These are phyloP conservation scores for Cytospora piceicola DNA, from an alignment of 2,329 filamentous ascomycete species.

Conservation along the genomic window DNA sequence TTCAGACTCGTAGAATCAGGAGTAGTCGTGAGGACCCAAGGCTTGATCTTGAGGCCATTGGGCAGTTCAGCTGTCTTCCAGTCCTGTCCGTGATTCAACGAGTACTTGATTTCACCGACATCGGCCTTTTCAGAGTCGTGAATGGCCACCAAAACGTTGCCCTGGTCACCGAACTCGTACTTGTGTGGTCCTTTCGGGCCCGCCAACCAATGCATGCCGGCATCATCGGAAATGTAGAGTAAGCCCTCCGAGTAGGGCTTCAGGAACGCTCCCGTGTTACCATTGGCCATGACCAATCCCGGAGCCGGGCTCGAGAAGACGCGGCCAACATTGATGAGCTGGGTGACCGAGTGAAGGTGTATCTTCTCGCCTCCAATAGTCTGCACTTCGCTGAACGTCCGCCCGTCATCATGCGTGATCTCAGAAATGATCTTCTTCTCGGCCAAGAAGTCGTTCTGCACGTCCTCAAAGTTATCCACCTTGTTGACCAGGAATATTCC, in stretches of 20 bases:
- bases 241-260: conserved; percentile 73
- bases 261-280: conserved; percentile 81
- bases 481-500: conserved; percentile 90
- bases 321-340: conserved; percentile 78
- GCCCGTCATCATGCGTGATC: conserved; percentile 95
- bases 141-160: conserved; percentile 84
- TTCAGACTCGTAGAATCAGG: conserved; percentile 92
- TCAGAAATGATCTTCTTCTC: conserved; percentile 74
- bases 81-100: conserved; percentile 83
- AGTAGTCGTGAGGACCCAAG: conserved; percentile 79
- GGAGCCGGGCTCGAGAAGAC: conserved; percentile 94
- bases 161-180: conserved; percentile 95
- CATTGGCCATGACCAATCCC: conserved; percentile 90
- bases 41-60: conserved; percentile 67
- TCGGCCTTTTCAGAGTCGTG: conserved; percentile 70
- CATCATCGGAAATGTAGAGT: conserved; percentile 88
- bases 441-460: conserved; percentile 56
- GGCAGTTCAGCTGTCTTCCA: conserved; percentile 78
- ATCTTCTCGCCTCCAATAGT: conserved; percentile 66
- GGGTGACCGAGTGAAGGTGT: conserved; percentile 91
- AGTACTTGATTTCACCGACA: conserved; percentile 68
- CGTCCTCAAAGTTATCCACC: conserved; percentile 82
- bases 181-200: conserved; percentile 82
- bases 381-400: conserved; percentile 73
- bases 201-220: conserved; percentile 81